phyloP scores from a whole-genome alignment of 73 alveolate species.

The Tetrahymena malaccensis region DNA sequence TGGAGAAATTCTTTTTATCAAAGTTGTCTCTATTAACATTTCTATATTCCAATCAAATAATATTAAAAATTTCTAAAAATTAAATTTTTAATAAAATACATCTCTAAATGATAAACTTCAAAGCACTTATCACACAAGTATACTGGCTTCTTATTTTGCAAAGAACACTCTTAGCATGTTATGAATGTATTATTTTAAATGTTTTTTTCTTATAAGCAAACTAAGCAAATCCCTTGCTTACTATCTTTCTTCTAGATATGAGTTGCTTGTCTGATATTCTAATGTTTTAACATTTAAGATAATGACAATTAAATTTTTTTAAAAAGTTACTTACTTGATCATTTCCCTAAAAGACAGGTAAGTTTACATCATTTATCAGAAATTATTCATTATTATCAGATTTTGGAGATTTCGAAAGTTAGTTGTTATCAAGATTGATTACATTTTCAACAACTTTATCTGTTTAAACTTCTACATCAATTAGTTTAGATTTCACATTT shows the following conservation, averaged over 20 bases:
- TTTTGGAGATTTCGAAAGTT: background rate
- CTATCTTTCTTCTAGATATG: background rate
- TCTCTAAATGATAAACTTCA: background rate
- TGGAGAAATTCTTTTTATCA: background rate
- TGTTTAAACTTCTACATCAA: background rate
- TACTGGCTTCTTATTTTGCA: background rate
- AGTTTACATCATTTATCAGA: background rate
- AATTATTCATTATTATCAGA: background rate
- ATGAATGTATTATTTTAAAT: background rate
- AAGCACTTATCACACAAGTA: background rate
- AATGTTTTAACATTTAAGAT: no score
- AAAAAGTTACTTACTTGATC: background rate
- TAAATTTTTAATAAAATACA: background rate
- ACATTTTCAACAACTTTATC: background rate
- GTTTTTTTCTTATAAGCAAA: background rate
- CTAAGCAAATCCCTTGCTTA: background rate
- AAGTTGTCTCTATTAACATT: background rate
- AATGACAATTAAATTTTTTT: no score
- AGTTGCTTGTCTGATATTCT: background rate
- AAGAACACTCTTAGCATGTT: background rate
- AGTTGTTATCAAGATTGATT: background rate
- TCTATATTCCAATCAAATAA: background rate
- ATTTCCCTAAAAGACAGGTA: background rate
- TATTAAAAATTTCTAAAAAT: background rate
- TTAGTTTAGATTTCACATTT: background rate